Percentiles rank a stretch among this genome's conserved stretches.
These are phyloP conservation scores for Blastocystis sp. DNA, from an alignment of 352 stramenopile species.

Conservation along the genomic window DNA sequence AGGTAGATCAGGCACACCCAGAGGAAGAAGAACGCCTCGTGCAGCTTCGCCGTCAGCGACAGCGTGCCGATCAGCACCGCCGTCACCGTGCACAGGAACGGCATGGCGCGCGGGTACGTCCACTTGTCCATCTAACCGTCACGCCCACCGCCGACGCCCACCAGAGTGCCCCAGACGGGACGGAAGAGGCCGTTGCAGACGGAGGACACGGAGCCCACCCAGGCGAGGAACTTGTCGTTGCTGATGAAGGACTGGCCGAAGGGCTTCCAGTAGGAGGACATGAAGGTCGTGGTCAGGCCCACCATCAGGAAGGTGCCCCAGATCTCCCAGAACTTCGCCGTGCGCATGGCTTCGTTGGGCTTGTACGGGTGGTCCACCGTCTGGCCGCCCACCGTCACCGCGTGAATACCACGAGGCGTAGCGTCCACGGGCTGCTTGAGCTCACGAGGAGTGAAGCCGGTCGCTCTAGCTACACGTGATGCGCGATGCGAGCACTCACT, in stretches of 20 bases:
- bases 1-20: conserved; percentile 70
- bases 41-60: conserved; percentile 28
- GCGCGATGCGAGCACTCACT: conserved; percentile 13
- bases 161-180: conserved; percentile 49
- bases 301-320: conserved; percentile 65
- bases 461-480: conserved; percentile 1
- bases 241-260: conserved; percentile 65
- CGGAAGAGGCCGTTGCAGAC: conserved; percentile 67
- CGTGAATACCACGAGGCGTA: conserved; percentile 36
- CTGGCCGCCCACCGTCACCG: background rate
- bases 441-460: conserved; percentile 45
- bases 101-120: conserved; percentile 54
- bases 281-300: conserved; percentile 63
- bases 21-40: conserved; percentile 48
- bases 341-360: conserved; percentile 35
- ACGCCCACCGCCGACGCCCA: background rate
- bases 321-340: conserved; percentile 69
- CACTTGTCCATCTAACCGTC: conserved; percentile 47
- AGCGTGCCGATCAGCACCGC: conserved; percentile 65
- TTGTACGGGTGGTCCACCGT: conserved; percentile 61
- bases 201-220: conserved; percentile 46
- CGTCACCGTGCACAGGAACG: conserved; percentile 40
- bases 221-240: conserved; percentile 47
- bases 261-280: conserved; percentile 65
- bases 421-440: conserved; percentile 21